Evolutionary conservation across 1,284 basidiomycete genomes (phyloP).

Genomic region (Wallemia ichthyophaga): DNA sequence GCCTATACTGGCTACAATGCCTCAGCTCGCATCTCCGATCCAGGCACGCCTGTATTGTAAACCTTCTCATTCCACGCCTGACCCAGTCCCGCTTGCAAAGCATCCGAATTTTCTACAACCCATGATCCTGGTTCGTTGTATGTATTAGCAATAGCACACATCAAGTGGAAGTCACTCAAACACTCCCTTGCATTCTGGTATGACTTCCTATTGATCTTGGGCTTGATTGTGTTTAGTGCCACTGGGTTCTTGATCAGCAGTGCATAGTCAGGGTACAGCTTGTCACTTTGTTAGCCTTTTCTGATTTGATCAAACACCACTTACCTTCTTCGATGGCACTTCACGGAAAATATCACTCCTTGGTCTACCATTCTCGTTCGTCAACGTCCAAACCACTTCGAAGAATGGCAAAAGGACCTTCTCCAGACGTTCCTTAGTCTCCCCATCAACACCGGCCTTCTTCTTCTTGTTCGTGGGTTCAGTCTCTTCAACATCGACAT

Average conservation of each 20-base stretch:
- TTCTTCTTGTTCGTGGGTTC: neutral
- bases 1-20: neutral
- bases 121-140: neutral
- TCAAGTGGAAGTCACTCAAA: neutral
- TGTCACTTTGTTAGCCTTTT: neutral
- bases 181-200: neutral
- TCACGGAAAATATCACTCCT: neutral
- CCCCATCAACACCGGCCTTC: neutral
- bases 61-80: neutral
- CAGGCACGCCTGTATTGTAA: neutral
- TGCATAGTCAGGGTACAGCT: neutral
- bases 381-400: neutral
- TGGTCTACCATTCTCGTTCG: neutral
- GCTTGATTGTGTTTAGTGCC: neutral
- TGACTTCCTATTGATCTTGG: neutral
- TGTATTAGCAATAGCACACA: neutral
- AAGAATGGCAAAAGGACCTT: neutral
- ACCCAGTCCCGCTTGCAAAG: neutral
- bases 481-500: neutral
- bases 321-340: neutral
- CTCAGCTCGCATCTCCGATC: neutral
- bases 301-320: neutral
- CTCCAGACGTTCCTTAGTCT: neutral
- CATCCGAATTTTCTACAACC: neutral
- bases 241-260: neutral